A percentile compares a stretch with the other conserved stretches of the same genome.
Evolutionary conservation across 1,284 basidiomycete genomes (phyloP).

Genomic region (Ceratobasidium sp.): DNA sequence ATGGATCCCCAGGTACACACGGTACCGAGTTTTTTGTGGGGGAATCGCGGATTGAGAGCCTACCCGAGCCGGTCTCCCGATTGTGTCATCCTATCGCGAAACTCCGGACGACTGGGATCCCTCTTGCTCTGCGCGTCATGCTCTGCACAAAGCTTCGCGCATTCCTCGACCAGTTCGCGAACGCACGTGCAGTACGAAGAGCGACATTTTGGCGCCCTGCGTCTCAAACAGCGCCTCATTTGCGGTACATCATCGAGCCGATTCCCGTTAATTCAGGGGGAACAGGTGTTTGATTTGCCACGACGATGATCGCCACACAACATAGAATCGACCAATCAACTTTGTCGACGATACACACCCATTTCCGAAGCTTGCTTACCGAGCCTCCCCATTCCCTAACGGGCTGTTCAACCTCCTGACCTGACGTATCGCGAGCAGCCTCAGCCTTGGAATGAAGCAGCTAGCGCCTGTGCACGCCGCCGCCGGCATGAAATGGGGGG

Average conservation of each 20-base stretch:
- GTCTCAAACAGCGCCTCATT: conserved; percentile 13
- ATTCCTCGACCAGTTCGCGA: not conserved
- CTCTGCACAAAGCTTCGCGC: not conserved
- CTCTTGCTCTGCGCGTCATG: conserved; percentile 12
- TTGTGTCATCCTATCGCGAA: conserved; percentile 6
- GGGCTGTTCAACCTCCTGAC: conserved; percentile 14
- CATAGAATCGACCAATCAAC: conserved; percentile 24
- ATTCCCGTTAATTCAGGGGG: conserved; percentile 30
- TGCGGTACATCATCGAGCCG: conserved; percentile 4
- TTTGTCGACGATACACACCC: not conserved
- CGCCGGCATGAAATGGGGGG: conserved; percentile 23
- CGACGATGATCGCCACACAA: conserved; percentile 37
- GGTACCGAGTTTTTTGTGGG: conserved; percentile 22
- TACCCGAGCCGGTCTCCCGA: conserved; percentile 26
- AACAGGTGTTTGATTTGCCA: conserved; percentile 34
- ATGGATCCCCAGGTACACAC: conserved; percentile 1
- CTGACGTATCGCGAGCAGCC: conserved; percentile 3
- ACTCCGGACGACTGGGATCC: not conserved
- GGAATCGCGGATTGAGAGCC: not conserved
- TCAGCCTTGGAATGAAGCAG: not conserved
- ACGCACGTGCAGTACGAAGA: conserved; percentile 10
- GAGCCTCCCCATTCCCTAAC: conserved; percentile 6
- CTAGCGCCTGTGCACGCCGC: not conserved
- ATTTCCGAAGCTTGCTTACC: conserved; percentile 15
- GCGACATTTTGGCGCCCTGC: conserved; percentile 31